Evolutionary conservation across 1,139 yeast species (phyloP).

Genomic region (Yarrowia galli): DNA sequence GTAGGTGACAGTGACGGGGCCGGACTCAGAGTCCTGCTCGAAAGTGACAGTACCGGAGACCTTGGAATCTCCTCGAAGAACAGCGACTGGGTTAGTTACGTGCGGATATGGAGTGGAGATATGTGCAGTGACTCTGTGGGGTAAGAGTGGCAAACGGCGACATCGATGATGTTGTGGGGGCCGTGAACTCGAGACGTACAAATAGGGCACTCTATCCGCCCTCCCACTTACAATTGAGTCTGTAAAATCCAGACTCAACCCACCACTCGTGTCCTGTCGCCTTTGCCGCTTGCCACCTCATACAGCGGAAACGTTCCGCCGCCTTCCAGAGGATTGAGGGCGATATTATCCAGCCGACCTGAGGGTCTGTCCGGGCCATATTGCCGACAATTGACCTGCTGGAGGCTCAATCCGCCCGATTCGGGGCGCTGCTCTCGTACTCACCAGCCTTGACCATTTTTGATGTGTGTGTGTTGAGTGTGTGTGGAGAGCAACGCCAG

Average conservation of each 20-base stretch:
- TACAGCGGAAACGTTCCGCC: conserved; percentile 25
- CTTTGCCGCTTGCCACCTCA: neutral
- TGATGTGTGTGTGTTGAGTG: conserved; percentile 32
- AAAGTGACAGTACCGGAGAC: conserved; percentile 86
- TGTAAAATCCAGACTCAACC: neutral
- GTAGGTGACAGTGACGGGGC: conserved; percentile 85
- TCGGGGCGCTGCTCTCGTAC: conserved; percentile 40
- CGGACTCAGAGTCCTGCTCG: conserved; percentile 79
- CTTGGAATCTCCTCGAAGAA: conserved; percentile 90
- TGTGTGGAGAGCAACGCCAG: conserved; percentile 26
- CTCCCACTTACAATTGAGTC: neutral
- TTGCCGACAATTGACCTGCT: neutral
- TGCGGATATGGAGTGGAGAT: neutral
- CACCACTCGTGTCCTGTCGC: neutral
- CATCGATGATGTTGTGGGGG: neutral
- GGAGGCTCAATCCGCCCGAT: neutral
- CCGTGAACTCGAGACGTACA: neutral
- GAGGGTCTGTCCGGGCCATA: neutral
- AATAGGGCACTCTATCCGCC: neutral
- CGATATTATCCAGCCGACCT: neutral
- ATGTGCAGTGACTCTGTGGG: conserved; percentile 16
- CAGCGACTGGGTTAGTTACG: conserved; percentile 68
- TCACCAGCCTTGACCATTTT: conserved; percentile 50
- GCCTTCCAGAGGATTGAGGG: conserved; percentile 9
- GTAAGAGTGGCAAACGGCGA: conserved; percentile 1